Percentiles rank a stretch among this genome's conserved stretches.
phyloP scores from a whole-genome alignment of 768 basidiomycete genomes.

The Naematelia encephala region DNA sequence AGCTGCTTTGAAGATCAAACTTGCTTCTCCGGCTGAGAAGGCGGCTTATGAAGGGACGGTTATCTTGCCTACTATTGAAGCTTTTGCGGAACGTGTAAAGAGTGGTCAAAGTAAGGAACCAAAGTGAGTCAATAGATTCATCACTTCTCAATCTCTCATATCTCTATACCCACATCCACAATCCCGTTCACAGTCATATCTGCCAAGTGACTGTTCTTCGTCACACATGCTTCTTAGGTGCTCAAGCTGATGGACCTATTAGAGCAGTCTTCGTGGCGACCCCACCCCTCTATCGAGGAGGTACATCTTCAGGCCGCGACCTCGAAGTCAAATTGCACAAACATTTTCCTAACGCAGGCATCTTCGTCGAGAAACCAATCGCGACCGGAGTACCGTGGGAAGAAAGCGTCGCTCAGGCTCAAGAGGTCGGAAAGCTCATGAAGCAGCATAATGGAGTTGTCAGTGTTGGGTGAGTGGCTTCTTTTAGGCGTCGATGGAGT shows the following conservation, averaged over 20 bases:
- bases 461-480: slow-evolving; percentile 63
- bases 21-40: slow-evolving; percentile 72
- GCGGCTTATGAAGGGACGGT: slow-evolving; percentile 78
- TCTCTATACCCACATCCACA: background rate
- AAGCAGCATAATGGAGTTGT: slow-evolving; percentile 65
- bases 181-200: too few relatives aligned
- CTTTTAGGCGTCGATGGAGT: background rate
- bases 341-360: slow-evolving; percentile 75
- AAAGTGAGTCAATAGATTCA: slow-evolving; percentile 20
- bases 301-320: slow-evolving; percentile 65
- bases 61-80: slow-evolving; percentile 20
- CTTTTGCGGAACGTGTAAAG: slow-evolving; percentile 20
- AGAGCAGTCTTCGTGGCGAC: slow-evolving; percentile 82
- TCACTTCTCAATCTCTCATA: background rate
- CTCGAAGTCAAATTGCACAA: slow-evolving; percentile 81
- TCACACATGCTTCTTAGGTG: too few relatives aligned
- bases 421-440: slow-evolving; percentile 69
- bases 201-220: too few relatives aligned
- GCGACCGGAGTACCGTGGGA: slow-evolving; percentile 64
- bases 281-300: slow-evolving; percentile 85
- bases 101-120: slow-evolving; percentile 19
- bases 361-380: slow-evolving; percentile 90
- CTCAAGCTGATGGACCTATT: too few relatives aligned
- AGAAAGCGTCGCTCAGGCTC: slow-evolving; percentile 57
- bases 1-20: slow-evolving; percentile 72